Base-by-base conservation (phyloP, 2,329 filamentous ascomycete species). In the Colletotrichum somersetense region DNA sequence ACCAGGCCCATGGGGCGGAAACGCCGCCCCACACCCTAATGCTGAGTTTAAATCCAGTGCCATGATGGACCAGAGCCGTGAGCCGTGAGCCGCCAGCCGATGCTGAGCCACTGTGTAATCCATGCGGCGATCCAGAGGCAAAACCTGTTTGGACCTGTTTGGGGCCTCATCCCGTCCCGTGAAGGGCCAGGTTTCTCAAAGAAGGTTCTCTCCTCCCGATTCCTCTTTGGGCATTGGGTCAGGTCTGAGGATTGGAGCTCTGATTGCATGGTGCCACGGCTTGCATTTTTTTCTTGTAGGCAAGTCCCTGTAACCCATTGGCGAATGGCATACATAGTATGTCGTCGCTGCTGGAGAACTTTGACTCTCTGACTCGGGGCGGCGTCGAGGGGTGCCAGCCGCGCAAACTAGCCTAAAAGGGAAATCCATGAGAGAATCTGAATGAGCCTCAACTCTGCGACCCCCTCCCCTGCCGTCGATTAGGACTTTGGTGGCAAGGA, bases 261-360 rank as follows among this genome's bases (percentile, higher is more conserved):
- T 12, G 12, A 38, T 44, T 40, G 40, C 38, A 50, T 40, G 44
- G 57, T 53, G 40, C 44, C 46, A 12, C 18, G 44, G 10, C 33
- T 23, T 56, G 69, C 38, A 55, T 42, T 46, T 40, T 26, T 35
- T 70, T 30, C 26, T 70, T 18, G 33, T 14, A 35, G 44, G 40
- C 16, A 40, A 38, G 46, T 72, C 58, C 65, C 48, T 64, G 65
- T n/a, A 50, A 62, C 3, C 26, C 30, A 26, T 63, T 30, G 46
- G 38, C 66, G 59, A 72, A 65, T 72, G 66, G 64, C 53, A 72
- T 59, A n/a, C n/a, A n/a, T n/a, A n/a, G n/a, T n/a, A 50, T 69
- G 66, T 69, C 66, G 53, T 56, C 48, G 46, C 48, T 59, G 53
- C 30, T 56, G 59, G 59, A 38, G 53, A 23, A 56, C 38, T 46